A percentile compares a stretch with the other conserved stretches of the same genome.
Conservation (phyloP, 768 basidiomycete species). For the Rossbeevera mucosa region DNA sequence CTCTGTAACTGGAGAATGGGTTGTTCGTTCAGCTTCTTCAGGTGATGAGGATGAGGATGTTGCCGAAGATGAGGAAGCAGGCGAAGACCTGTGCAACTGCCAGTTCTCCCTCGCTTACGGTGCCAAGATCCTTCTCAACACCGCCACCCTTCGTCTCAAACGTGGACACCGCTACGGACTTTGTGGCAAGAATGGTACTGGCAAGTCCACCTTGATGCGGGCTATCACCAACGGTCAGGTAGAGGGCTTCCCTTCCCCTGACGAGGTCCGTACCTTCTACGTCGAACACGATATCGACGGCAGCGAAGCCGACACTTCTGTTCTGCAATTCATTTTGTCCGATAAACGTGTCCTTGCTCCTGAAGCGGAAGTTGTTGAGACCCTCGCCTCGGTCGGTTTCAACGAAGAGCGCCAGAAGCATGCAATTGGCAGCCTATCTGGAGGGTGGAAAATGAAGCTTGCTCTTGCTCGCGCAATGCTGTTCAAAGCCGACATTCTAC, state of each 20-base stretch:
- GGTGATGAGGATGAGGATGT: constrained; percentile 63
- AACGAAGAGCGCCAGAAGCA: constrained; percentile 78
- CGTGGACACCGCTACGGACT: constrained; percentile 98
- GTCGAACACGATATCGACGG: constrained; percentile 99
- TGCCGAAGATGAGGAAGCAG: constrained; percentile 90
- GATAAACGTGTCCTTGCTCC: constrained; percentile 78
- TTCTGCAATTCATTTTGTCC: constrained; percentile 79
- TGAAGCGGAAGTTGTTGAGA: constrained; percentile 69
- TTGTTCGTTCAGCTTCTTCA: constrained; percentile 82
- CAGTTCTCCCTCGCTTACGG: constrained; percentile 98
- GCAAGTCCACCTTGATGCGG: constrained; percentile 93
- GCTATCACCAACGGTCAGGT: constrained; percentile 95
- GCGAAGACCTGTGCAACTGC: constrained; percentile 98
- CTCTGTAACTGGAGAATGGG: constrained; percentile 76
- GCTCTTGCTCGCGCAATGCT: constrained; percentile 95
- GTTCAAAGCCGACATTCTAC: constrained; percentile 95
- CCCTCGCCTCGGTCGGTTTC: constrained; percentile 90
- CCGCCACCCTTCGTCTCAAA: constrained; percentile 93
- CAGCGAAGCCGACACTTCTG: constrained; percentile 85
- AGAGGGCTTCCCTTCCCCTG: constrained; percentile 96
- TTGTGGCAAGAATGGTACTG: constrained; percentile 97
- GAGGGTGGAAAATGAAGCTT: constrained; percentile 99
- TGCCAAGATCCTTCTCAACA: constrained; percentile 98
- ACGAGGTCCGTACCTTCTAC: constrained; percentile 97
- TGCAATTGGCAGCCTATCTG: constrained; percentile 86